Percentiles rank a stretch among this genome's conserved stretches.
These are phyloP conservation scores for Lumnitzera racemosa DNA, from an alignment of 345 rosid genomes.

Conservation along the genomic window DNA sequence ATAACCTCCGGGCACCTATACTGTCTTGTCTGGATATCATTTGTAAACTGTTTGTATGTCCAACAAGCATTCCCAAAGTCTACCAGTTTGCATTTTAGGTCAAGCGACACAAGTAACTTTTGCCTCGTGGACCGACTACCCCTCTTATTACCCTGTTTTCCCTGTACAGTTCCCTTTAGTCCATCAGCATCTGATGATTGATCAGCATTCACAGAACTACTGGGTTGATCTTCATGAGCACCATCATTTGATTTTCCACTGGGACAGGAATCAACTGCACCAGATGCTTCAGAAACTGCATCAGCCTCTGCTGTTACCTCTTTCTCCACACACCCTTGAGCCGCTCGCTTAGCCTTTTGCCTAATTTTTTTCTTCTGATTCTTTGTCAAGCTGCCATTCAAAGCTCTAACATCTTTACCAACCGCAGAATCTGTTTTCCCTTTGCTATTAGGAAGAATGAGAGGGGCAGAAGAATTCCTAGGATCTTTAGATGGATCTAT, in stretches of 20 bases:
- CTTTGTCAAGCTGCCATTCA: conserved; percentile 44
- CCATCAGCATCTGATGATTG: conserved; percentile 34
- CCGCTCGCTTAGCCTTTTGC: conserved; percentile 50
- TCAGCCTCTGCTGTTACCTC: conserved; percentile 27
- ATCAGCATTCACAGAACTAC: conserved; percentile 21
- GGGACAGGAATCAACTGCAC: conserved; percentile 19
- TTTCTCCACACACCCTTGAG: conserved; percentile 46
- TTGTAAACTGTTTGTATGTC: conserved; percentile 74
- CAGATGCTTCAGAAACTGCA: conserved; percentile 29
- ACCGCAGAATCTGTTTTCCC: conserved; percentile 31
- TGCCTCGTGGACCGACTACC: conserved; percentile 41
- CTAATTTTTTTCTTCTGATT: conserved; percentile 58
- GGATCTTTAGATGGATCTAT: conserved; percentile 58
- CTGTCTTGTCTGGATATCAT: conserved; percentile 70
- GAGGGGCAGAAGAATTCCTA: conserved; percentile 34
- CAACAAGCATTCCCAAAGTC: conserved; percentile 81
- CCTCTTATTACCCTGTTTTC: conserved; percentile 30
- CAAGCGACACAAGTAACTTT: conserved; percentile 38
- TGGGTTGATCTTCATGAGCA: conserved; percentile 26
- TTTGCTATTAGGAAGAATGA: conserved; percentile 34
- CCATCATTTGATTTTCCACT: conserved; percentile 17
- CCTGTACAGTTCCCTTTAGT: conserved; percentile 20
- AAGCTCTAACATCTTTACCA: conserved; percentile 14
- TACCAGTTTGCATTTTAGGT: conserved; percentile 59
- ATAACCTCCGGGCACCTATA: conserved; percentile 73